These are phyloP conservation scores for Camellia japonica DNA, from an alignment of 148 eudicot genomes.

Conservation along the genomic window DNA sequence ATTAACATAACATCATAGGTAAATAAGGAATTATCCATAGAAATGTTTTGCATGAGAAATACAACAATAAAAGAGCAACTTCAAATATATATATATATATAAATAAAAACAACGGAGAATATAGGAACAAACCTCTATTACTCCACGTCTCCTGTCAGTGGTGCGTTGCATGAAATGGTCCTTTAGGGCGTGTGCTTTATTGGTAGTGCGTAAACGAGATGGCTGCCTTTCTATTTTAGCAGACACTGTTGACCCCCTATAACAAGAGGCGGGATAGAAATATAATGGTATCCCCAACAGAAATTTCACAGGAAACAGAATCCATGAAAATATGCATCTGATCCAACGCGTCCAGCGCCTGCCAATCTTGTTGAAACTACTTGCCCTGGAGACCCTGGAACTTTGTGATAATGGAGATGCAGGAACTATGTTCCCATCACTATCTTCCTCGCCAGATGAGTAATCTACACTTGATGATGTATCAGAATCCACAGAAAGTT, in stretches of 20 bases:
- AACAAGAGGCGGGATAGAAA: slow-evolving; percentile 37
- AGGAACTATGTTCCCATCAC: slow-evolving; percentile 51
- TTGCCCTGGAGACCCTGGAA: slow-evolving; percentile 54
- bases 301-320: slow-evolving; percentile 60
- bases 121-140: slow-evolving; percentile 69
- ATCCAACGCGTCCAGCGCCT: slow-evolving; percentile 47
- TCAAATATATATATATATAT: neutral
- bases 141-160: slow-evolving; percentile 93
- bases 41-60: neutral
- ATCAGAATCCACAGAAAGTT: slow-evolving; percentile 81
- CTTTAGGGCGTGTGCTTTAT: slow-evolving; percentile 52
- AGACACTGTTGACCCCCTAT: slow-evolving; percentile 33
- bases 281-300: slow-evolving; percentile 58
- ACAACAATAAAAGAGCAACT: neutral
- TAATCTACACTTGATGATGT: slow-evolving; percentile 58
- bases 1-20: neutral
- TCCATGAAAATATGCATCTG: slow-evolving; percentile 52
- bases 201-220: slow-evolving; percentile 31
- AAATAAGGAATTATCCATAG: slow-evolving; percentile 1
- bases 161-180: slow-evolving; percentile 75
- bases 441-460: slow-evolving; percentile 68
- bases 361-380: slow-evolving; percentile 51
- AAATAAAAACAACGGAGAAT: neutral
- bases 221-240: slow-evolving; percentile 18
- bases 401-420: slow-evolving; percentile 69